Evolutionary conservation across 768 basidiomycete species (phyloP).

Genomic region (Suillus alpinus): DNA sequence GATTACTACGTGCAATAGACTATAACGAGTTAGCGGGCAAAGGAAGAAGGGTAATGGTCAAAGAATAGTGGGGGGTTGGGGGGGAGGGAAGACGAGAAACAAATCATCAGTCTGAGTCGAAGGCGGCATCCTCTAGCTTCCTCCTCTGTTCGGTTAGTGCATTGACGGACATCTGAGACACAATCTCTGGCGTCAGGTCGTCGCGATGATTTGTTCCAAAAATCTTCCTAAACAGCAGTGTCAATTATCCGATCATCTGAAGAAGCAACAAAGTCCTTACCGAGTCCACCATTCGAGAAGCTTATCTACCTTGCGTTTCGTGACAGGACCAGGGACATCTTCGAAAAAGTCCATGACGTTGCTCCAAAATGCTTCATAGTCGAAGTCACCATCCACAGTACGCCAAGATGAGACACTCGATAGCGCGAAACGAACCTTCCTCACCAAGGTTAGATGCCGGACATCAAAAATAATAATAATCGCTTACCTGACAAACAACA

Average conservation of each 20-base stretch:
- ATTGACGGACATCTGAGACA: neutral
- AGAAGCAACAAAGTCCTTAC: neutral
- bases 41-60: too few relatives aligned
- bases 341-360: constrained; percentile 18
- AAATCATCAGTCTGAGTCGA: neutral
- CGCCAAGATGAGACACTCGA: constrained; percentile 9
- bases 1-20: too few relatives aligned
- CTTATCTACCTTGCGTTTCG: neutral
- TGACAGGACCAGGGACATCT: neutral
- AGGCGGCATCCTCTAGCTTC: neutral
- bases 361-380: constrained; percentile 13
- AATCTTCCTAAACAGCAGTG: neutral
- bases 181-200: neutral
- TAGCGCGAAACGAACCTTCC: constrained; percentile 15
- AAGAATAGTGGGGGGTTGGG: too few relatives aligned
- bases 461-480: neutral
- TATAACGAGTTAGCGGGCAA: too few relatives aligned
- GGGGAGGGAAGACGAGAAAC: too few relatives aligned
- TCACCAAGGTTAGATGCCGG: neutral
- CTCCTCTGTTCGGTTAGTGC: neutral
- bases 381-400: constrained; percentile 5
- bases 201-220: neutral
- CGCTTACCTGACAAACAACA: too few relatives aligned
- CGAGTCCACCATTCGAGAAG: constrained; percentile 15
- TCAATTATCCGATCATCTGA: neutral